Percentiles rank a stretch among this genome's conserved stretches.
phyloP scores from a whole-genome alignment of 805 yeast species.

The Yamadazyma ubonensis region DNA sequence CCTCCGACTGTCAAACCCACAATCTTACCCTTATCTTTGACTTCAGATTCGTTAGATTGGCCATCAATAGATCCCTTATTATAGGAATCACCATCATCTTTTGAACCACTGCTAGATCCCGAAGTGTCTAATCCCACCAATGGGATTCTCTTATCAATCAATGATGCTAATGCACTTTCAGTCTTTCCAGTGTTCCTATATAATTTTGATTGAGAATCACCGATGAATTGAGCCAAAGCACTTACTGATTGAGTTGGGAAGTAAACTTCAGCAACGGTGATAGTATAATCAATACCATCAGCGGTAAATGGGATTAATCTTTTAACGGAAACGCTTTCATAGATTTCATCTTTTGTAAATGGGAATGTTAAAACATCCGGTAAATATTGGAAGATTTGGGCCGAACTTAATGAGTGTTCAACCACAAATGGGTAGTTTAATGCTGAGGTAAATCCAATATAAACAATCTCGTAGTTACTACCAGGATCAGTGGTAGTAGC shows the following conservation, averaged over 20 bases:
- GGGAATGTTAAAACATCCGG: constrained; percentile 73
- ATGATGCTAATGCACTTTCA: constrained; percentile 54
- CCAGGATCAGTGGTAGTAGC: constrained; percentile 48
- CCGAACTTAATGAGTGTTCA: constrained; percentile 67
- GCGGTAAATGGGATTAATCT: constrained; percentile 77
- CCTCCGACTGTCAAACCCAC: constrained; percentile 85
- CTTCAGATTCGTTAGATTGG: constrained; percentile 10
- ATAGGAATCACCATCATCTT: constrained; percentile 6
- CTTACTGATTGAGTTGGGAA: constrained; percentile 59
- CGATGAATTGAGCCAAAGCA: constrained; percentile 49
- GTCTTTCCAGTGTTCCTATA: constrained; percentile 60
- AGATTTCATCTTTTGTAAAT: constrained; percentile 35
- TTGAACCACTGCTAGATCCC: constrained; percentile 17
- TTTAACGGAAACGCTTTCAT: constrained; percentile 53
- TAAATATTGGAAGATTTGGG: constrained; percentile 80
- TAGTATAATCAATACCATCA: constrained; percentile 53
- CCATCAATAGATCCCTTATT: constrained; percentile 39
- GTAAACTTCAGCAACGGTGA: constrained; percentile 85
- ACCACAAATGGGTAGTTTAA: constrained; percentile 86
- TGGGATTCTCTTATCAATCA: constrained; percentile 74
- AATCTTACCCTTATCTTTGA: constrained; percentile 41
- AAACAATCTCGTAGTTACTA: constrained; percentile 50
- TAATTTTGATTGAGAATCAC: constrained; percentile 52
- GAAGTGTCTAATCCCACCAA: constrained; percentile 41
- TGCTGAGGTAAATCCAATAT: constrained; percentile 74